Evolutionary conservation across 768 basidiomycete genomes (phyloP), one percentile per base, ranked within the genome.

Genomic region (Zangia roseola): DNA sequence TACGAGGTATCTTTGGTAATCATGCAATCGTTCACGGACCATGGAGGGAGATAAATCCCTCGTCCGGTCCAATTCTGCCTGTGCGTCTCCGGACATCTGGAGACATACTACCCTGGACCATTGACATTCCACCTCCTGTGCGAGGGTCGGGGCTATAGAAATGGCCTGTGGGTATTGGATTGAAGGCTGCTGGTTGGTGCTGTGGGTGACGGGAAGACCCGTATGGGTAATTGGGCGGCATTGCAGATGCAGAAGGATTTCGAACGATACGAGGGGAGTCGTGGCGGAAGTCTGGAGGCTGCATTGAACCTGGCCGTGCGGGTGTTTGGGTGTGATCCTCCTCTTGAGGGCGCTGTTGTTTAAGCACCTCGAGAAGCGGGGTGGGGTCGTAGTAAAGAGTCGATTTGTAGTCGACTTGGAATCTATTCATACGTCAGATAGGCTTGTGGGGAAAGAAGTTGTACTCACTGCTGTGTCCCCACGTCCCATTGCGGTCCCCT

Each of bases 401-500:
- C 4, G 88, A 88, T 49, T 77, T 73, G 63, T 80, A 72, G 59
- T 91, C 89, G 3, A 89, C 83, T n/a, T 82, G 74, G 62, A 89
- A 91, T 56, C 88, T 91, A 36, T 10, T 5, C 38, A 6, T 12
- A 16, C 24, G 17, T 56, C 26, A 53, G 37, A 26, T 7, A n/a
- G n/a, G 17, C 20, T 10, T 8, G 30, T 12, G 43, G 20, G 1
- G 20, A 30, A 12, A 19, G 39, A 28, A 28, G 24, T 33, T 41
- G 26, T 40, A 76, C 86, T 57, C 57, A 91, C 90, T 87, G 84
- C 64, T 92, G 89, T 13, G 90, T 90, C 16, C 87, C 87, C 33
- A 91, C 74, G 63, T 92, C 90, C 89, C 89, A 92, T 59, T 91
- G 89, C 4, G 90, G 90, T 1, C 90, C 90, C 51, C 90, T 75